Percentiles rank a stretch among this genome's conserved stretches.
phyloP scores from a whole-genome alignment of 805 yeast genomes.

The Metschnikowia shivogae region DNA sequence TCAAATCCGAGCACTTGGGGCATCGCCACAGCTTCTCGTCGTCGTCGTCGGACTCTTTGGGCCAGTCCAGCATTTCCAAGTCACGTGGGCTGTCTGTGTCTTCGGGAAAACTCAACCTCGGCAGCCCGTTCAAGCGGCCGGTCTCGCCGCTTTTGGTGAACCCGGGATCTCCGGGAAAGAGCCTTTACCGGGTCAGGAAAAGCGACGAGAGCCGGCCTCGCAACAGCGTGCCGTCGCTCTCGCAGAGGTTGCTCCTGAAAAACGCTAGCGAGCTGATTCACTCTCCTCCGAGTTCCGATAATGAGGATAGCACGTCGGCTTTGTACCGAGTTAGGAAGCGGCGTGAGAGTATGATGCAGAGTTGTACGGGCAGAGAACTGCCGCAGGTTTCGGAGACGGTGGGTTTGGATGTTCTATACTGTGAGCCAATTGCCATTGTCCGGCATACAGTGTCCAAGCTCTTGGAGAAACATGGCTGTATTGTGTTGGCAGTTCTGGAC shows the following conservation, averaged over 20 bases:
- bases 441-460: constrained; percentile 61
- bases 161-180: constrained; percentile 28
- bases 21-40: constrained; percentile 48
- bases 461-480: constrained; percentile 69
- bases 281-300: constrained; percentile 62
- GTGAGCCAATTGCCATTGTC: constrained; percentile 85
- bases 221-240: constrained; percentile 21
- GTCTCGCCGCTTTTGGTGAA: constrained; percentile 37
- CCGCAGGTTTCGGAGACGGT: constrained; percentile 4
- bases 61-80: constrained; percentile 23
- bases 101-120: constrained; percentile 18
- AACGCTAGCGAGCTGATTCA: constrained; percentile 24
- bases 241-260: constrained; percentile 21
- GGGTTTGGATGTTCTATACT: constrained; percentile 65
- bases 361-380: constrained; percentile 11
- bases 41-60: constrained; percentile 44
- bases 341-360: constrained; percentile 46
- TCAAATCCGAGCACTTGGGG: constrained; percentile 78
- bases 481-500: constrained; percentile 68
- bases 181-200: constrained; percentile 6
- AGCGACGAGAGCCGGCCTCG: constrained; percentile 11
- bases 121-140: constrained; percentile 44
- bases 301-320: constrained; percentile 55
- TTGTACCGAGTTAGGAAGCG: constrained; percentile 50
- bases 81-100: constrained; percentile 34